phyloP scores from a whole-genome alignment of 2,329 filamentous ascomycete genomes.

The Chaetomium olivaceum region DNA sequence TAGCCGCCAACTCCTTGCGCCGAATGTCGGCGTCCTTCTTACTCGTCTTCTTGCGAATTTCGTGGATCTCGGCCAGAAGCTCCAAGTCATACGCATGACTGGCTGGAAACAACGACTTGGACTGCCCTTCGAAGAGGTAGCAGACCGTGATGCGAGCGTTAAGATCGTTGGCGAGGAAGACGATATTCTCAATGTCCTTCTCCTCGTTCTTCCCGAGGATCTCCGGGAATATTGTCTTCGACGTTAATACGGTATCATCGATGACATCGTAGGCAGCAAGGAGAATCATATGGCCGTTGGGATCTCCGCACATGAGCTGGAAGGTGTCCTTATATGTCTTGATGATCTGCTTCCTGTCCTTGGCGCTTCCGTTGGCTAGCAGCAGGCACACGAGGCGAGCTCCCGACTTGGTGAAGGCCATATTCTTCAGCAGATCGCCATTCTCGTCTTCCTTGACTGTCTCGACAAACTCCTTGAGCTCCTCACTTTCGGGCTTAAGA shows the following conservation, averaged over 20 bases:
- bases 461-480: slow-evolving; percentile 85
- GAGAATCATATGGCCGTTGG: slow-evolving; percentile 76
- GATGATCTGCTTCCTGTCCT: slow-evolving; percentile 87
- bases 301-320: slow-evolving; percentile 79
- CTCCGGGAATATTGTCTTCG: slow-evolving; percentile 85
- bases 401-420: slow-evolving; percentile 92
- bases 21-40: slow-evolving; percentile 85
- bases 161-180: slow-evolving; percentile 64
- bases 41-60: slow-evolving; percentile 78
- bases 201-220: slow-evolving; percentile 72
- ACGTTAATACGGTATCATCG: slow-evolving; percentile 87
- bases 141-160: slow-evolving; percentile 69
- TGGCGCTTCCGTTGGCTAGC: slow-evolving; percentile 81
- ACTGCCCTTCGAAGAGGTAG: slow-evolving; percentile 75
- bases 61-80: slow-evolving; percentile 73
- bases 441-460: slow-evolving; percentile 88
- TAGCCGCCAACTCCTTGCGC: slow-evolving; percentile 70
- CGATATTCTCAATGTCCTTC: slow-evolving; percentile 62
- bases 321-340: slow-evolving; percentile 87
- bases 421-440: slow-evolving; percentile 87
- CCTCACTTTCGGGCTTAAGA: slow-evolving; percentile 72
- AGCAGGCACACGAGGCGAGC: slow-evolving; percentile 78
- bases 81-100: slow-evolving; percentile 67
- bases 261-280: slow-evolving; percentile 86
- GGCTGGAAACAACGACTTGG: slow-evolving; percentile 60